Evolutionary conservation across 2,329 filamentous ascomycete genomes (phyloP).

Genomic region (Aphanoascus verrucosus): DNA sequence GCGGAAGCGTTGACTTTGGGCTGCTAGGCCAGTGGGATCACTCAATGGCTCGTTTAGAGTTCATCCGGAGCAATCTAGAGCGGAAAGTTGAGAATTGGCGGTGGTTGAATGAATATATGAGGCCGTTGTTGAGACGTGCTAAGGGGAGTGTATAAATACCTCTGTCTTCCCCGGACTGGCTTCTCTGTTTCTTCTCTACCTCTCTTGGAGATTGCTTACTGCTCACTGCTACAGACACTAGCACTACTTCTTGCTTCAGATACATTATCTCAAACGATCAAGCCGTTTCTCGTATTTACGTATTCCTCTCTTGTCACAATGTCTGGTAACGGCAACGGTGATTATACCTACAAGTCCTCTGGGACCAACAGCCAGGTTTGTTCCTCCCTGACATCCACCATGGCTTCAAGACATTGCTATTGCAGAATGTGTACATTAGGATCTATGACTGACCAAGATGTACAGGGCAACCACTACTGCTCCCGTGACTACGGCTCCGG

Average conservation of each 20-base stretch:
- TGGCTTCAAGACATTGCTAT: background rate
- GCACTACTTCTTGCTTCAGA: background rate
- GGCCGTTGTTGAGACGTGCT: no score
- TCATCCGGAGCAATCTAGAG: no score
- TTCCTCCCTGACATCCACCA: background rate
- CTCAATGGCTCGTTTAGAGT: no score
- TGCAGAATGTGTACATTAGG: background rate
- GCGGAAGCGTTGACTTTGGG: no score
- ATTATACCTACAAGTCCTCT: conserved; percentile 33
- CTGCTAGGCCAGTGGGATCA: no score
- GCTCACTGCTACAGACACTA: background rate
- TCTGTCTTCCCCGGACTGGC: no score
- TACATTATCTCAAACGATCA: background rate
- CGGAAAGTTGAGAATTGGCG: no score
- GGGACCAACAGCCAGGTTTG: conserved; percentile 55
- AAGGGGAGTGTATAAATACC: no score
- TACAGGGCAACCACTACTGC: conserved; percentile 58
- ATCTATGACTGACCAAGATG: background rate
- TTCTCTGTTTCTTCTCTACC: no score
- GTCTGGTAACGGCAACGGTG: conserved; percentile 12
- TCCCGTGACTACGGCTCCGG: conserved; percentile 51
- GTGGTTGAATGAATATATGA: no score
- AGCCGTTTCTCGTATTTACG: background rate
- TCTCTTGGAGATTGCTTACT: background rate
- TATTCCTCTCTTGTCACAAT: background rate